Evolutionary conservation across 495 filamentous ascomycete species (phyloP).

Genomic region (Penicillium alfredii): DNA sequence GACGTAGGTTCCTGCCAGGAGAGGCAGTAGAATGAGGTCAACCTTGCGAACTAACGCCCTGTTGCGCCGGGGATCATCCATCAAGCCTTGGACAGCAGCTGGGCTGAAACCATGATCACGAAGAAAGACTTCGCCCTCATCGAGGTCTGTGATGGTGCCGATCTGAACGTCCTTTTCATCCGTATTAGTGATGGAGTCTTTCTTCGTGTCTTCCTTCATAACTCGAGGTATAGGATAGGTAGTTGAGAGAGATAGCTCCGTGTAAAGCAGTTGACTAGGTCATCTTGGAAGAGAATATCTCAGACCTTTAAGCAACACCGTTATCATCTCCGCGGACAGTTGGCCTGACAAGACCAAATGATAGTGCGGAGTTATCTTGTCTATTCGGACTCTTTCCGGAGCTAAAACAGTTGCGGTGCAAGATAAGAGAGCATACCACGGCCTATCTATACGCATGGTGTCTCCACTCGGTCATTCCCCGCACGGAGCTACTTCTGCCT

Average conservation of each 20-base stretch:
- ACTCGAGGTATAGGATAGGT: too few species aligned
- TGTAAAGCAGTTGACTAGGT: too few species aligned
- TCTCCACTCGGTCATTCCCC: slow-evolving; percentile 15
- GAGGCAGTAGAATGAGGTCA: slow-evolving; percentile 43
- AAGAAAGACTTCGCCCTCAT: slow-evolving; percentile 31
- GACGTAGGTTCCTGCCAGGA: slow-evolving; percentile 47
- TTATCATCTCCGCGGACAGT: too few species aligned
- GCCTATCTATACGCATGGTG: too few species aligned
- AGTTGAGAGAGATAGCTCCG: too few species aligned
- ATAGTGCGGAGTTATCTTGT: slow-evolving; percentile 5
- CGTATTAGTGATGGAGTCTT: slow-evolving; percentile 2
- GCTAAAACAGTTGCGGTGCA: background rate
- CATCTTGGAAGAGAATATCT: too few species aligned
- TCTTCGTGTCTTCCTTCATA: slow-evolving; percentile 7
- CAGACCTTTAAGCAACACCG: too few species aligned
- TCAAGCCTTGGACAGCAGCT: slow-evolving; percentile 12
- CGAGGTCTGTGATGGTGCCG: slow-evolving; percentile 25
- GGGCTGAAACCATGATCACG: slow-evolving; percentile 26
- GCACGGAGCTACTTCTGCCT: slow-evolving; percentile 17
- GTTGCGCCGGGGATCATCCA: slow-evolving; percentile 20
- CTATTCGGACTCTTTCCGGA: slow-evolving; percentile 4
- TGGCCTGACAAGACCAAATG: too few species aligned
- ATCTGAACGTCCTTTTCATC: slow-evolving; percentile 24
- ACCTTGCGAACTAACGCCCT: slow-evolving; percentile 29
- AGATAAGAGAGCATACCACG: background rate